phyloP scores from a whole-genome alignment of 345 rosid species.

The Eutrema yunnanense region DNA sequence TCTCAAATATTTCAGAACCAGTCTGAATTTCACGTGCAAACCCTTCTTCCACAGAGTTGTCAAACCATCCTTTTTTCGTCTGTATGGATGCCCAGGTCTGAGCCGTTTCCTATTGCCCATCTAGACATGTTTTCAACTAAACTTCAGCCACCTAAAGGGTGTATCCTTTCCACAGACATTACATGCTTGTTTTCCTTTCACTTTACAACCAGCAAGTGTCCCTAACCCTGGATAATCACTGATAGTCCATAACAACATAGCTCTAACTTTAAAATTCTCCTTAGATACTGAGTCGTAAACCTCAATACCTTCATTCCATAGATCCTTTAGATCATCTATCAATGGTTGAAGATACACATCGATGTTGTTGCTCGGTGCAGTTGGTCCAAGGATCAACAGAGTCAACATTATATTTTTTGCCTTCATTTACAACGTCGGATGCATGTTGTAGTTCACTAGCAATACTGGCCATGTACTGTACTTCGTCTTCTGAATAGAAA shows the following conservation, averaged over 20 bases:
- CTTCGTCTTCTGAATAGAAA: too few relatives aligned
- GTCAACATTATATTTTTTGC: too few relatives aligned
- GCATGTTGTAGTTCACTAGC: too few relatives aligned
- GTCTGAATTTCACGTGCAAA: background rate
- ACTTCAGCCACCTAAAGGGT: too few relatives aligned
- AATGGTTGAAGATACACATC: too few relatives aligned
- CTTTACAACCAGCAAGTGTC: background rate
- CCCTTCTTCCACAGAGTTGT: background rate
- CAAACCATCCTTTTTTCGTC: background rate
- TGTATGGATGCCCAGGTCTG: background rate
- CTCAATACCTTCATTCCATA: background rate
- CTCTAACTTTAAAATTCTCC: background rate
- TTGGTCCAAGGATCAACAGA: too few relatives aligned
- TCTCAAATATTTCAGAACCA: background rate
- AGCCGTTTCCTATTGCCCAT: background rate
- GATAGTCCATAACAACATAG: background rate
- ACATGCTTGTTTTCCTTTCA: background rate
- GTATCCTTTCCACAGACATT: too few relatives aligned
- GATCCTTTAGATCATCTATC: too few relatives aligned
- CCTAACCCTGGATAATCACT: background rate
- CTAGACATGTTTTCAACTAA: too few relatives aligned
- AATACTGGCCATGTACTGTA: too few relatives aligned
- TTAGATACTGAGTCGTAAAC: background rate
- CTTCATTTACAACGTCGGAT: too few relatives aligned
- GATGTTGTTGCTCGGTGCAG: too few relatives aligned